phyloP scores from a whole-genome alignment of 2,329 filamentous ascomycete species.

The Thelonectria discophora region DNA sequence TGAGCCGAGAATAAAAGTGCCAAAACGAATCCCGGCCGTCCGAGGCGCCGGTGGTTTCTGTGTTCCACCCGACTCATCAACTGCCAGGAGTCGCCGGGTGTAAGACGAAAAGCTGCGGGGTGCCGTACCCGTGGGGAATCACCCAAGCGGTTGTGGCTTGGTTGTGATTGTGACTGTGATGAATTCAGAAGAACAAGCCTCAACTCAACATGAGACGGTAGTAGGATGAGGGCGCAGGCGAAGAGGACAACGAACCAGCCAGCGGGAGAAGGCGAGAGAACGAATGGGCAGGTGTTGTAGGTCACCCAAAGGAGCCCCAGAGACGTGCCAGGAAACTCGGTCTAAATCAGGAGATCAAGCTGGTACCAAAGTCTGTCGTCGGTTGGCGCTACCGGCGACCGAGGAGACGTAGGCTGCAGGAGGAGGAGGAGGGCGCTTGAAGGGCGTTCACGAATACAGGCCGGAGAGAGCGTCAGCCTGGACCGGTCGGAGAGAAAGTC shows the following conservation, averaged over 20 bases:
- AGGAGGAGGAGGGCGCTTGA: too few relatives aligned
- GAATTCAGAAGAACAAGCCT: not conserved
- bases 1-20: not conserved
- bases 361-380: constrained; percentile 39
- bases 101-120: not conserved
- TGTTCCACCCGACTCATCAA: not conserved
- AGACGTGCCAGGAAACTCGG: not conserved
- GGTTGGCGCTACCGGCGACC: too few relatives aligned
- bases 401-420: too few relatives aligned
- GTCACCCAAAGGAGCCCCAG: not conserved
- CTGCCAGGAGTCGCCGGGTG: not conserved
- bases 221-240: constrained; percentile 2
- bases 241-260: constrained; percentile 9
- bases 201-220: constrained; percentile 1
- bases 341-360: constrained; percentile 17
- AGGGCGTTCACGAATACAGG: too few relatives aligned
- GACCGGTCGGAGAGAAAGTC: not conserved
- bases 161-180: not conserved
- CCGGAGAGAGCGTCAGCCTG: not conserved
- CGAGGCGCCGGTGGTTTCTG: not conserved
- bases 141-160: not conserved
- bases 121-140: constrained; percentile 7
- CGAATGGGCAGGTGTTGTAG: too few relatives aligned
- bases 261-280: constrained; percentile 1
- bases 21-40: constrained; percentile 1